These are phyloP conservation scores for Trichophaea hybrida DNA, from an alignment of 2,329 filamentous ascomycete genomes.

Conservation along the genomic window DNA sequence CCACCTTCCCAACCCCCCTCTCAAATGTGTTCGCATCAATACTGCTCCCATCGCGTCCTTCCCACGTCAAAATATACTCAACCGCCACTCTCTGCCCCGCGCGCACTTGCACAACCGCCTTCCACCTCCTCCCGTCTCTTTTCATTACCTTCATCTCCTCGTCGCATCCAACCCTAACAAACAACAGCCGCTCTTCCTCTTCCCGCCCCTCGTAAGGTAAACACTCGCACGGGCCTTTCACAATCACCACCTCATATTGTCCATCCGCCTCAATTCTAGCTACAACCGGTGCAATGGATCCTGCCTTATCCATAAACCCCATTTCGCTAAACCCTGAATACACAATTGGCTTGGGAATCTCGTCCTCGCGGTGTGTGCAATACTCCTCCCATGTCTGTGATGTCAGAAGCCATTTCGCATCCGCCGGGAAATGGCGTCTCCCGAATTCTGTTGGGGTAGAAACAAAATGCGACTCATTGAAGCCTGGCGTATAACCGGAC, in stretches of 20 bases:
- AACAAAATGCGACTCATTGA: conserved; percentile 49
- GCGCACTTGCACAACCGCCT: not conserved
- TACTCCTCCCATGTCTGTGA: not conserved
- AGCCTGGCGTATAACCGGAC: conserved; percentile 47
- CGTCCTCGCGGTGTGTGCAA: not conserved
- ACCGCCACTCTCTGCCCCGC: not conserved
- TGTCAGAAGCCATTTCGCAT: conserved; percentile 31
- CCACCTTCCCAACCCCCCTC: not conserved
- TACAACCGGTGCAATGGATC: not conserved
- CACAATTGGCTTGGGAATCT: not conserved
- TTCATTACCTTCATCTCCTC: not conserved
- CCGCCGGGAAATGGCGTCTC: conserved; percentile 58
- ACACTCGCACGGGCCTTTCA: not conserved
- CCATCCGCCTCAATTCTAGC: not conserved
- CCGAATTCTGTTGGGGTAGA: conserved; percentile 66
- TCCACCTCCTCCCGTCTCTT: not conserved
- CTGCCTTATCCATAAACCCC: not conserved
- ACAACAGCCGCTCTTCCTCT: not conserved
- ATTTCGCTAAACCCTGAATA: not conserved
- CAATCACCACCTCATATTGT: not conserved
- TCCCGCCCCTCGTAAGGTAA: not conserved
- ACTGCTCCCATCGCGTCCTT: not conserved
- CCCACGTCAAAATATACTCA: not conserved
- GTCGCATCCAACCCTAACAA: not conserved
- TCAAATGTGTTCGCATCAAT: not conserved